These are phyloP conservation scores for Ogataea philodendri DNA, from an alignment of 805 yeast genomes.

Conservation along the genomic window DNA sequence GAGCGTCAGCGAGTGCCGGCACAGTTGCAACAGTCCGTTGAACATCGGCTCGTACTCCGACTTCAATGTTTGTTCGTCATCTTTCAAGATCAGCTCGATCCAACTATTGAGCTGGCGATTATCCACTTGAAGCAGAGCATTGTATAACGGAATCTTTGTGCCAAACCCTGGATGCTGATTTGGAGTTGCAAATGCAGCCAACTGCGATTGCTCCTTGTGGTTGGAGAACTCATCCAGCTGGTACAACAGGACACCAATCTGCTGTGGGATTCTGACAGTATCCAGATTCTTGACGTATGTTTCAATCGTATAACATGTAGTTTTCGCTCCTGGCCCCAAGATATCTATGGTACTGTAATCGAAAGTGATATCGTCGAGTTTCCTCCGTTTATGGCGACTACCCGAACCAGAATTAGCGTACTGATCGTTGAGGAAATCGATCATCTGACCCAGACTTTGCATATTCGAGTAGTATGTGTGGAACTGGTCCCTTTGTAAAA, in stretches of 20 bases:
- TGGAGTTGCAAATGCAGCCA: no score
- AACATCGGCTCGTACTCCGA: constrained; percentile 13
- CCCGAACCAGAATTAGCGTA: neutral
- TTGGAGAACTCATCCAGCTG: constrained; percentile 13
- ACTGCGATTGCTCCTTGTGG: no score
- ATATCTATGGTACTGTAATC: constrained; percentile 14
- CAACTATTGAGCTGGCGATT: constrained; percentile 16
- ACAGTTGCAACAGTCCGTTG: constrained; percentile 16
- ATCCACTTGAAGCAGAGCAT: constrained; percentile 14
- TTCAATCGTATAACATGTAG: constrained; percentile 16
- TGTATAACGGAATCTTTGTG: constrained; percentile 14
- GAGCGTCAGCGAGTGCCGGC: constrained; percentile 9
- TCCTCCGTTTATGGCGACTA: constrained; percentile 13
- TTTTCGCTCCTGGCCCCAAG: constrained; percentile 8
- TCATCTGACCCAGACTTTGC: constrained; percentile 12
- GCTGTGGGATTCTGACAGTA: constrained; percentile 11
- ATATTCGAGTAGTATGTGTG: constrained; percentile 11
- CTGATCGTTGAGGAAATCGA: constrained; percentile 10
- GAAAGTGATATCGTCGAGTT: constrained; percentile 11
- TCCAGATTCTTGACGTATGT: constrained; percentile 15
- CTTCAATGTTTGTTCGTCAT: constrained; percentile 3
- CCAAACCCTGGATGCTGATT: no score
- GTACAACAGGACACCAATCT: constrained; percentile 19
- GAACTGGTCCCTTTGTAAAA: constrained; percentile 6
- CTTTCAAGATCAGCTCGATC: constrained; percentile 12